A percentile compares a stretch with the other conserved stretches of the same genome.
Evolutionary conservation across 345 rosid species (phyloP).

Genomic region (Hypericum androsaemum): DNA sequence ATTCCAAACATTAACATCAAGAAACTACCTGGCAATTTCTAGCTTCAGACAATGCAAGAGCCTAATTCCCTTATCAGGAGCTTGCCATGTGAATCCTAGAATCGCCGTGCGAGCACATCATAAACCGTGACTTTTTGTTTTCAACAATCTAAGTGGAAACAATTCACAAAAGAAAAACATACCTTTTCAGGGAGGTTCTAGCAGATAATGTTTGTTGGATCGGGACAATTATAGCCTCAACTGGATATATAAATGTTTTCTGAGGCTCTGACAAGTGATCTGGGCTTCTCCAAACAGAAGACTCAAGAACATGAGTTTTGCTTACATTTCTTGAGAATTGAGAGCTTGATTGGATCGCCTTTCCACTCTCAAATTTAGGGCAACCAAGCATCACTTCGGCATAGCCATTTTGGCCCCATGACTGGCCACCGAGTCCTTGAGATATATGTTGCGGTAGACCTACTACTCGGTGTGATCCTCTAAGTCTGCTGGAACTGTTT

Average conservation of each 20-base stretch:
- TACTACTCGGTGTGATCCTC: slow-evolving; percentile 47
- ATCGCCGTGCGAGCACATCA: too few species aligned
- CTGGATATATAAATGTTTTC: slow-evolving; percentile 75
- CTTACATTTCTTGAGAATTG: slow-evolving; percentile 34
- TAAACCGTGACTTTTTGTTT: too few species aligned
- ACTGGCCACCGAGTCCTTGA: slow-evolving; percentile 48
- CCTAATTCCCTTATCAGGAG: too few species aligned
- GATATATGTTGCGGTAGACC: slow-evolving; percentile 61
- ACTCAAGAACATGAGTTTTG: slow-evolving; percentile 51
- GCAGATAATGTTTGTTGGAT: slow-evolving; percentile 73
- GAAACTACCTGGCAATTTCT: too few species aligned
- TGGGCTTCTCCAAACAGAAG: slow-evolving; percentile 38
- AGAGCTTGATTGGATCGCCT: slow-evolving; percentile 31
- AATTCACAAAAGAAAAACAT: slow-evolving; percentile 13
- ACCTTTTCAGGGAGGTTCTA: slow-evolving; percentile 86
- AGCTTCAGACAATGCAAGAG: too few species aligned
- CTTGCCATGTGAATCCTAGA: too few species aligned
- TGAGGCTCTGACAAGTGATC: slow-evolving; percentile 34
- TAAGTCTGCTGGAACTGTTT: slow-evolving; percentile 50
- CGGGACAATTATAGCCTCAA: slow-evolving; percentile 88
- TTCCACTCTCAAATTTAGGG: slow-evolving; percentile 38
- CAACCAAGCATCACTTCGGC: slow-evolving; percentile 87
- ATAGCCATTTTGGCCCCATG: slow-evolving; percentile 57
- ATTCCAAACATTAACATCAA: too few species aligned
- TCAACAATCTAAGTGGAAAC: background rate